phyloP scores from a whole-genome alignment of 2,329 filamentous ascomycete species.

The Parasarocladium wereldwijsianum region DNA sequence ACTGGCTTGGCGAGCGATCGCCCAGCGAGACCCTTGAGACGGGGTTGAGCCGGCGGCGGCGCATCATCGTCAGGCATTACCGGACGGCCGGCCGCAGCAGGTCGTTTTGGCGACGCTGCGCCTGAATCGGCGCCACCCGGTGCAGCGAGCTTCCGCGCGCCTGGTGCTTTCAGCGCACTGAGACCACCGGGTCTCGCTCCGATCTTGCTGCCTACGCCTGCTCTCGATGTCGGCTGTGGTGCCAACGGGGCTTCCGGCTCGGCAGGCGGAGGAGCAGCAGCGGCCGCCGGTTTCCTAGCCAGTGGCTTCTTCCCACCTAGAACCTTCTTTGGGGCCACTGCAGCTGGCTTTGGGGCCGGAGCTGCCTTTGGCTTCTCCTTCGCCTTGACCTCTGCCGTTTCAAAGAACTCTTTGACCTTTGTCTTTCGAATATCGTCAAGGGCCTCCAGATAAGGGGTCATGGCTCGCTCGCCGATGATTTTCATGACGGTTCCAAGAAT shows the following conservation, averaged over 20 bases:
- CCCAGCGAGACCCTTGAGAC: conserved; percentile 64
- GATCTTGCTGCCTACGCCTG: conserved; percentile 37
- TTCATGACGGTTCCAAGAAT: conserved; percentile 94
- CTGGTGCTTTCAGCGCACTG: conserved; percentile 44
- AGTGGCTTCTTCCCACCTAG: conserved; percentile 25
- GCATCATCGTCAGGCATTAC: conserved; percentile 42
- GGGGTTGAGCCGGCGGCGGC: conserved; percentile 43
- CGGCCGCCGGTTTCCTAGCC: conserved; percentile 29
- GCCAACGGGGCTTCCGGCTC: conserved; percentile 36
- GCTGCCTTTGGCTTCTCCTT: conserved; percentile 68
- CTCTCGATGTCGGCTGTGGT: conserved; percentile 43
- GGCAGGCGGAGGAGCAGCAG: conserved; percentile 23
- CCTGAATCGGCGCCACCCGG: conserved; percentile 24
- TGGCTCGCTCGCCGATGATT: conserved; percentile 90
- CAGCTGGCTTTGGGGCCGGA: conserved; percentile 38
- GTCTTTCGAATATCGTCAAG: conserved; percentile 90
- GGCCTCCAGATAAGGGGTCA: conserved; percentile 83
- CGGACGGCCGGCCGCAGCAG: conserved; percentile 29
- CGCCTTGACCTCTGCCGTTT: conserved; percentile 37
- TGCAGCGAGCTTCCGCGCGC: conserved; percentile 36
- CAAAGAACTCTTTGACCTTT: conserved; percentile 88
- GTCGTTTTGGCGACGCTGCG: conserved; percentile 38
- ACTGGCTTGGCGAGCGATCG: conserved; percentile 70
- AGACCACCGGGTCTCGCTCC: conserved; percentile 38
- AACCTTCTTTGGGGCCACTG: conserved; percentile 25